Percentiles rank a stretch among this genome's conserved stretches.
Evolutionary conservation across 2,329 filamentous ascomycete genomes (phyloP).

Genomic region (Fusarium devonianum): DNA sequence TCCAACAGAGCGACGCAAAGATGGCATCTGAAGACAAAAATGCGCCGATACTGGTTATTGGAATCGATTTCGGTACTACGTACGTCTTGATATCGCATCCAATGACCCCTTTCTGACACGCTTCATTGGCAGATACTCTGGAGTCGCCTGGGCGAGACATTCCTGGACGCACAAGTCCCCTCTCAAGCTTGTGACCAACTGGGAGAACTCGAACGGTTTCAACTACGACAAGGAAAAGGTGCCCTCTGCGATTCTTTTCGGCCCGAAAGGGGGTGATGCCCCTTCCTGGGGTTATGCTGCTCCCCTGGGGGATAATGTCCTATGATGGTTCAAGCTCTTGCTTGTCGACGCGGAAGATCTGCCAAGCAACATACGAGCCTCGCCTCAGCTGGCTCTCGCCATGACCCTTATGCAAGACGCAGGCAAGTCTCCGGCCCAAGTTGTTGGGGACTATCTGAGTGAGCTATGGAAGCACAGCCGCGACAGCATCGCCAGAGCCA

Average conservation of each 20-base stretch:
- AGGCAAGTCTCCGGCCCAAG: constrained; percentile 40
- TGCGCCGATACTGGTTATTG: constrained; percentile 43
- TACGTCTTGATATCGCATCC: constrained; percentile 31
- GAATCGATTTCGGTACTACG: constrained; percentile 57
- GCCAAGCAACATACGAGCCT: constrained; percentile 32
- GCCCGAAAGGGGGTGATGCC: not conserved
- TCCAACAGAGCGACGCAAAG: not conserved
- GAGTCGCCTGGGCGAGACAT: constrained; percentile 49
- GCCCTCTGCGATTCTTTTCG: constrained; percentile 41
- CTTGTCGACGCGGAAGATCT: constrained; percentile 49
- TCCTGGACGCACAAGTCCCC: constrained; percentile 32
- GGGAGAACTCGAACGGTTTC: constrained; percentile 32
- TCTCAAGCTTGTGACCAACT: constrained; percentile 46
- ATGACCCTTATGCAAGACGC: constrained; percentile 1
- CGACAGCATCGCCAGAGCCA: constrained; percentile 36
- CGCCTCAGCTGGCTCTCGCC: constrained; percentile 31
- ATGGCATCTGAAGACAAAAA: not conserved
- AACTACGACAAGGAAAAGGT: constrained; percentile 46
- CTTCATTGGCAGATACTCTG: constrained; percentile 47
- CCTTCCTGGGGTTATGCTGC: constrained; percentile 47
- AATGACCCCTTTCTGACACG: constrained; percentile 2
- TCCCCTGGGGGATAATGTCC: constrained; percentile 26
- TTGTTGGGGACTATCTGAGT: constrained; percentile 46
- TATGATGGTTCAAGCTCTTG: constrained; percentile 54
- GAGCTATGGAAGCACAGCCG: constrained; percentile 46